These are phyloP conservation scores for Atkinsonella hypoxylon DNA, from an alignment of 2,329 filamentous ascomycete genomes.

Conservation along the genomic window DNA sequence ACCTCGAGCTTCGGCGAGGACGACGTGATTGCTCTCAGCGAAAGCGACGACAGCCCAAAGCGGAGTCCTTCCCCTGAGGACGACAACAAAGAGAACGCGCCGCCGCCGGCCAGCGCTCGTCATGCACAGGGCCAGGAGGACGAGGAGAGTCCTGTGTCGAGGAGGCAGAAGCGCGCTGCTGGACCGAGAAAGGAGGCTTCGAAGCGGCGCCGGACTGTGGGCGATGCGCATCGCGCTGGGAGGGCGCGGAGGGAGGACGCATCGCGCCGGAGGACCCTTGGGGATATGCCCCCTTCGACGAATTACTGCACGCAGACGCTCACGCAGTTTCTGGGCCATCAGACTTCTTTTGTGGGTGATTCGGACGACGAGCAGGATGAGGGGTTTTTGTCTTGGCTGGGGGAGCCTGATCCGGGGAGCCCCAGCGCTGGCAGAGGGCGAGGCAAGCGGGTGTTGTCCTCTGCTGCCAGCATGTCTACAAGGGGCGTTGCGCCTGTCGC, in stretches of 20 bases:
- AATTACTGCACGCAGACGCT: slow-evolving; percentile 30
- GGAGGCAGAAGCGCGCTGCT: slow-evolving; percentile 12
- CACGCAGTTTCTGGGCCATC: slow-evolving; percentile 25
- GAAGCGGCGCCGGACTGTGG: slow-evolving; percentile 2
- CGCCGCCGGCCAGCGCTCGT: neutral
- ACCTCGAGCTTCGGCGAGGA: slow-evolving; percentile 23
- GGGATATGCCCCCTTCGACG: slow-evolving; percentile 18
- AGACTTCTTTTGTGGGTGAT: slow-evolving; percentile 20
- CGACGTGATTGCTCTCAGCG: slow-evolving; percentile 13
- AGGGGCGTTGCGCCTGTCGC: neutral
- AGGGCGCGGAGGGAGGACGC: neutral
- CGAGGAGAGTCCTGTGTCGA: slow-evolving; percentile 14
- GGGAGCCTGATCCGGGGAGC: slow-evolving; percentile 12
- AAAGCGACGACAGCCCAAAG: slow-evolving; percentile 13
- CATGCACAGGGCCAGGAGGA: slow-evolving; percentile 7
- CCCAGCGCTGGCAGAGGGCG: slow-evolving; percentile 14
- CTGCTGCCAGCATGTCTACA: neutral
- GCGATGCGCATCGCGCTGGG: slow-evolving; percentile 2
- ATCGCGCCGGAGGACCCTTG: slow-evolving; percentile 19
- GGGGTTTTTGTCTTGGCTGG: slow-evolving; percentile 23
- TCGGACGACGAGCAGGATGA: slow-evolving; percentile 18
- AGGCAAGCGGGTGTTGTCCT: slow-evolving; percentile 1
- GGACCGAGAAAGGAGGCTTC: neutral
- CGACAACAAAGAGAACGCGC: slow-evolving; percentile 10
- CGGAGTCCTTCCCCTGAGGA: neutral